Percentiles rank a stretch among this genome's conserved stretches.
phyloP scores from a whole-genome alignment of 2,329 filamentous ascomycete genomes.

The Colletotrichum godetiae region DNA sequence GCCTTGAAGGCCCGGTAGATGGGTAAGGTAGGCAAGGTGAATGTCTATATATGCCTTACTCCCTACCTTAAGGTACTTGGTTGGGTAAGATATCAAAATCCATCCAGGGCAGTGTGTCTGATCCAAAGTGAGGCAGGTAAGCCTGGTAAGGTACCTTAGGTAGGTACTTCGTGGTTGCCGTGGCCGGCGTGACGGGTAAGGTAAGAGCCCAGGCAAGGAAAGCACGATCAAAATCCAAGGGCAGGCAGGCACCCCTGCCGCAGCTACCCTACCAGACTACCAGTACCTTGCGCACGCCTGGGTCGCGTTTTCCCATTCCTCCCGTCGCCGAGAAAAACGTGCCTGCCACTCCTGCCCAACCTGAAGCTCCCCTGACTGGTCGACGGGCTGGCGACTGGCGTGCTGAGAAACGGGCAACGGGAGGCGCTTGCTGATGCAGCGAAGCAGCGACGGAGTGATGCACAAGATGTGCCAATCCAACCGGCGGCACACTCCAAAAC shows the following conservation, averaged over 20 bases:
- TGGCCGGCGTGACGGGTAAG: neutral
- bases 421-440: constrained; percentile 22
- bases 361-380: constrained; percentile 8
- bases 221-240: neutral
- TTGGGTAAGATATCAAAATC: no score
- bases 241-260: neutral
- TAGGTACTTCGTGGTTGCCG: neutral
- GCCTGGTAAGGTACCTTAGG: no score
- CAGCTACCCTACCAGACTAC: neutral
- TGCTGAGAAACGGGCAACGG: constrained; percentile 20
- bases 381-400: neutral
- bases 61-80: no score
- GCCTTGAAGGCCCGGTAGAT: neutral
- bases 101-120: no score
- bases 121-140: no score
- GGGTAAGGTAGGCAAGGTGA: neutral
- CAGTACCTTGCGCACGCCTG: constrained; percentile 7
- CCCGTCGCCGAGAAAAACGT: constrained; percentile 23
- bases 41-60: no score
- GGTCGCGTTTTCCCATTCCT: constrained; percentile 27
- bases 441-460: neutral
- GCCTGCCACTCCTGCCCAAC: constrained; percentile 17
- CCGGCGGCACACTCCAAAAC: neutral
- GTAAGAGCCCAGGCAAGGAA: neutral
- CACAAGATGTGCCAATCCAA: neutral